Percentiles rank a stretch among this genome's conserved stretches.
These are phyloP conservation scores for Coemansia sp. DNA, from an alignment of 192 early-diverging fungal species.

Conservation along the genomic window DNA sequence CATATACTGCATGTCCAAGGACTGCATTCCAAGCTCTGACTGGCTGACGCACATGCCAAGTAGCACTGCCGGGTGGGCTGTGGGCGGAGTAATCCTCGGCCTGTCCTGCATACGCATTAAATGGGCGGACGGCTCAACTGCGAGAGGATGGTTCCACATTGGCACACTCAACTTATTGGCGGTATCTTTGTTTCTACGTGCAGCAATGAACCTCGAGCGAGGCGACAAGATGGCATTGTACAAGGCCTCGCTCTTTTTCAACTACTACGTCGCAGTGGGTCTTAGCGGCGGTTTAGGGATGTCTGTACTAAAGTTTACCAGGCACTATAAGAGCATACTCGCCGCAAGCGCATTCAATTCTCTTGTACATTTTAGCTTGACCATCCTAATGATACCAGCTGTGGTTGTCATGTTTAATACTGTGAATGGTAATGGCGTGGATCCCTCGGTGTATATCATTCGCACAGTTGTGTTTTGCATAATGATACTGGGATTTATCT, in stretches of 20 bases:
- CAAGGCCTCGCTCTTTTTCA: conserved; percentile 13
- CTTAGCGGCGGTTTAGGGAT: not conserved
- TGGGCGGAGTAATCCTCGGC: conserved; percentile 10
- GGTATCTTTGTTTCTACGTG: conserved; percentile 8
- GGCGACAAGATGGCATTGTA: conserved; percentile 1
- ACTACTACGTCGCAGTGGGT: not conserved
- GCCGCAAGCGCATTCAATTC: no score
- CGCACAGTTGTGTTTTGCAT: conserved; percentile 1
- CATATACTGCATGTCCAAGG: conserved; percentile 12
- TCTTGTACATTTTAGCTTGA: not conserved
- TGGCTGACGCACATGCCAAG: conserved; percentile 30
- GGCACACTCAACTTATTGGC: not conserved
- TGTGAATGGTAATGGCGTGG: not conserved
- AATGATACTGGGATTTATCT: not conserved
- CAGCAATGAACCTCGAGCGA: not conserved
- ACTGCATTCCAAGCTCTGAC: conserved; percentile 13
- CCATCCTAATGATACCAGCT: not conserved
- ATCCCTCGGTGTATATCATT: not conserved
- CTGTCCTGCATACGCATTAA: no score
- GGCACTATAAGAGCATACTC: not conserved
- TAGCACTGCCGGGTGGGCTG: conserved; percentile 12
- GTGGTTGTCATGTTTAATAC: not conserved
- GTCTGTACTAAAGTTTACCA: not conserved
- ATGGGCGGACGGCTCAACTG: no score
- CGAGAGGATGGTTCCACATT: no score